A percentile compares a stretch with the other conserved stretches of the same genome.
Conservation (phyloP, 495 filamentous ascomycete genomes). For the Cenococcum geophilum region DNA sequence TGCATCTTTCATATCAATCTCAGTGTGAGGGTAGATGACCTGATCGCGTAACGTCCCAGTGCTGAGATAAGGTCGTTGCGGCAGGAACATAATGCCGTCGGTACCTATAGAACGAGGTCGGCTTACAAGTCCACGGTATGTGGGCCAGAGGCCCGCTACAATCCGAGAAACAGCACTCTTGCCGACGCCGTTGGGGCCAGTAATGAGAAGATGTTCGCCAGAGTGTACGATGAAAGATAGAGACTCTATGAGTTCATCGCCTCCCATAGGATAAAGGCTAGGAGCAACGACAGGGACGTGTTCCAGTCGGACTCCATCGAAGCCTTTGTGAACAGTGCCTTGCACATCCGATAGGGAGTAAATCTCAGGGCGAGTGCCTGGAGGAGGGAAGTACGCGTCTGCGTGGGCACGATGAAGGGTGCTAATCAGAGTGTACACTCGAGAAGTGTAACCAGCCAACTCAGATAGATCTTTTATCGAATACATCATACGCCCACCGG, state of each 20-base stretch:
- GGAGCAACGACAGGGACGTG: conserved; percentile 91
- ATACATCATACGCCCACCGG: conserved; percentile 98
- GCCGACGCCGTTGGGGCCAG: conserved; percentile 89
- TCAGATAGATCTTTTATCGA: conserved; percentile 97
- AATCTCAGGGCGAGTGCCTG: conserved; percentile 63
- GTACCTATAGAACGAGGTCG: conserved; percentile 71
- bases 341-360: conserved; percentile 87
- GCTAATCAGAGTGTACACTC: conserved; percentile 90
- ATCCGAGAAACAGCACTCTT: conserved; percentile 87
- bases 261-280: conserved; percentile 71
- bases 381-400: conserved; percentile 68
- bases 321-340: conserved; percentile 87
- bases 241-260: conserved; percentile 83
- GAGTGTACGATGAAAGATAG: conserved; percentile 80
- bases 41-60: conserved; percentile 95
- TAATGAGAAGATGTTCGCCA: conserved; percentile 90
- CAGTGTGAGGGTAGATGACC: conserved; percentile 95
- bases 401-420: conserved; percentile 93
- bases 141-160: conserved; percentile 90
- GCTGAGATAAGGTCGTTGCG: conserved; percentile 87
- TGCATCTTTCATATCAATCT: conserved; percentile 83
- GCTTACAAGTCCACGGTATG: conserved; percentile 85
- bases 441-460: conserved; percentile 88
- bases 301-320: conserved; percentile 89
- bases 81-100: conserved; percentile 97